These are phyloP conservation scores for Vigna reflexopilosa DNA, from an alignment of 306 rosid species.

Conservation along the genomic window DNA sequence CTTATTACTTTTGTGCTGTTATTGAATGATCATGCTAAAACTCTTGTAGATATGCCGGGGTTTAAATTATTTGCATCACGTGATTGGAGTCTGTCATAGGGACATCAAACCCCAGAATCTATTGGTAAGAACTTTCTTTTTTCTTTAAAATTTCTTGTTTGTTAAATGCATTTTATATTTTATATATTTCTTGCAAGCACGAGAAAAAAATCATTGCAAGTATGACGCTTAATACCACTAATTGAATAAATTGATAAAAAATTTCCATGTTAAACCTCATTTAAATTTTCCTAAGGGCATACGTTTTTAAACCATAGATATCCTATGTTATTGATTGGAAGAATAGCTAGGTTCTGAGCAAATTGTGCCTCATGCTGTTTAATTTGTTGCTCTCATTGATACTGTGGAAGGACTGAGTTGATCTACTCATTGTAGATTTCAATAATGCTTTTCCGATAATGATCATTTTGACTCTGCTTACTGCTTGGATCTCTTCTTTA, in stretches of 20 bases:
- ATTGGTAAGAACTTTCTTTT: conserved; percentile 63
- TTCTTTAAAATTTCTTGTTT: conserved; percentile 13
- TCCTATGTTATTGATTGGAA: conserved; percentile 3
- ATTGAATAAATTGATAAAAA: neutral
- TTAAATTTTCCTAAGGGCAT: neutral
- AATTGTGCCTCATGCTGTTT: conserved; percentile 5
- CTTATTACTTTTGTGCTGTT: neutral
- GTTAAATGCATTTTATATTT: neutral
- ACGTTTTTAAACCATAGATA: neutral
- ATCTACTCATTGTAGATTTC: neutral
- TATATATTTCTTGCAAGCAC: conserved; percentile 8
- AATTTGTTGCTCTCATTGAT: neutral
- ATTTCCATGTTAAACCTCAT: conserved; percentile 1
- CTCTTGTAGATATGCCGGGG: conserved; percentile 87
- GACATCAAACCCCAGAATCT: conserved; percentile 97
- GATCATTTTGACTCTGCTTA: neutral
- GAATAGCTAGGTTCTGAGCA: neutral
- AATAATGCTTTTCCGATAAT: neutral
- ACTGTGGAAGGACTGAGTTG: neutral
- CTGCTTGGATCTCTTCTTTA: conserved; percentile 3
- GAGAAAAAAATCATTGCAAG: conserved; percentile 2
- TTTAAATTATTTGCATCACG: conserved; percentile 85
- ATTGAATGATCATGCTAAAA: conserved; percentile 31
- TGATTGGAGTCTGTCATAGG: conserved; percentile 89
- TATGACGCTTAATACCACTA: conserved; percentile 3